Base-by-base conservation (phyloP, 2,329 filamentous ascomycete genomes). In the Fusarium sp. region DNA sequence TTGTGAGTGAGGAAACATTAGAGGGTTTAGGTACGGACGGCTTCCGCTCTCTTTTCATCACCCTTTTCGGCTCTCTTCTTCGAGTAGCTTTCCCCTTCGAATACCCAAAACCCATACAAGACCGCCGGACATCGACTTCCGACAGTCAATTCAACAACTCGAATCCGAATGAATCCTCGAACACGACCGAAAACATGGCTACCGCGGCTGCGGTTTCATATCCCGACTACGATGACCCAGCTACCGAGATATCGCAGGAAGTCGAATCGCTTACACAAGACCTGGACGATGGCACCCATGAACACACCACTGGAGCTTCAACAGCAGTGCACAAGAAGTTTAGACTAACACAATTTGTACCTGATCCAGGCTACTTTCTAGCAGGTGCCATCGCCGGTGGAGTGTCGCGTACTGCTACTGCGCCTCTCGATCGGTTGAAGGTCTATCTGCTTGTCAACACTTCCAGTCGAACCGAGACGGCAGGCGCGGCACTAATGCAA, bases 361-460 rank as follows among this genome's bases (percentile, higher is more conserved):
- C 92, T 81, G 89, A 94, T 89, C 87, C 92, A 97, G 96, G 96
- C 88, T 99, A 98, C 84, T 99, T 98, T 83, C 83, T 97, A 83
- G 96, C 96, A 80, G 96, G 96, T 86, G 96, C 94, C 81, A 86
- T 97, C 79, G 94, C 95, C 80, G 96, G 96, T 80, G 95, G 94
- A 80, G 91, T 98, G 76, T 98, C 95, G 79, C 91, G 96, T 79
- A 98, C 96, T 78, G 92, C 93, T 70, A 99, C 96, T 74, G 96
- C 96, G 66, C 96, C 96, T 65, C 90, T 99, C 81, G 96, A 99
- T 83, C 94, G 96, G 75, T 86, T 99, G 63, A 98, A 98, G 84
- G 96, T 99, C 72, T 98, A 97, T 80, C 89, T 99, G 56, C 96
- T 99, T 76, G 95, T 97, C 56, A 95, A 97, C 81, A 97, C 94